A percentile compares a stretch with the other conserved stretches of the same genome.
These are phyloP conservation scores for Psidium friedrichsthalianum DNA, from an alignment of 345 rosid species.

Conservation along the genomic window DNA sequence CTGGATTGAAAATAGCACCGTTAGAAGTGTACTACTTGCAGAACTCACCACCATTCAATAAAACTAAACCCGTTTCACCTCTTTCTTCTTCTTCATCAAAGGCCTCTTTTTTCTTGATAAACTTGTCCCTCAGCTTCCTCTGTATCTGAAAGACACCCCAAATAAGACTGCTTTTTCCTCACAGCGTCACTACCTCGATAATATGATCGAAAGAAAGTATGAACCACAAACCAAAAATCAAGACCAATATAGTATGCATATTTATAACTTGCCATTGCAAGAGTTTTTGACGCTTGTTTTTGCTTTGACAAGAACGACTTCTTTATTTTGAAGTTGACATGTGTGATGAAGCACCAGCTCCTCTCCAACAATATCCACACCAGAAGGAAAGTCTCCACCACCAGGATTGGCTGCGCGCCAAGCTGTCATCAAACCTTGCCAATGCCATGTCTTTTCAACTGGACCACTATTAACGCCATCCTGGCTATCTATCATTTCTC, in stretches of 20 bases:
- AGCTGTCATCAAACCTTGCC: constrained; percentile 91
- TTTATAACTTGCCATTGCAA: constrained; percentile 32
- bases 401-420: constrained; percentile 70
- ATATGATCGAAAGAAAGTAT: not conserved
- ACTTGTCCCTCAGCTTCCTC: constrained; percentile 41
- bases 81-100: constrained; percentile 32
- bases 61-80: constrained; percentile 24
- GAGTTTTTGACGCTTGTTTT: constrained; percentile 24
- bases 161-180: not conserved
- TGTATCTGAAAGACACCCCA: constrained; percentile 26
- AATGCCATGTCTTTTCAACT: constrained; percentile 66
- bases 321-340: constrained; percentile 5
- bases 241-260: not conserved
- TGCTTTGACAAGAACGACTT: constrained; percentile 24
- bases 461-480: constrained; percentile 14
- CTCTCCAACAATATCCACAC: constrained; percentile 24
- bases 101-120: constrained; percentile 40
- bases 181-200: not conserved
- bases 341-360: constrained; percentile 8
- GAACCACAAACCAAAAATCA: not conserved
- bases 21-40: not conserved
- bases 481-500: constrained; percentile 4
- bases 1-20: constrained; percentile 30
- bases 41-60: not conserved
- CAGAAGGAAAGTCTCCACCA: constrained; percentile 43